Conservation (phyloP, 176 grass and related monocot species). For the Zizania latifolia region DNA sequence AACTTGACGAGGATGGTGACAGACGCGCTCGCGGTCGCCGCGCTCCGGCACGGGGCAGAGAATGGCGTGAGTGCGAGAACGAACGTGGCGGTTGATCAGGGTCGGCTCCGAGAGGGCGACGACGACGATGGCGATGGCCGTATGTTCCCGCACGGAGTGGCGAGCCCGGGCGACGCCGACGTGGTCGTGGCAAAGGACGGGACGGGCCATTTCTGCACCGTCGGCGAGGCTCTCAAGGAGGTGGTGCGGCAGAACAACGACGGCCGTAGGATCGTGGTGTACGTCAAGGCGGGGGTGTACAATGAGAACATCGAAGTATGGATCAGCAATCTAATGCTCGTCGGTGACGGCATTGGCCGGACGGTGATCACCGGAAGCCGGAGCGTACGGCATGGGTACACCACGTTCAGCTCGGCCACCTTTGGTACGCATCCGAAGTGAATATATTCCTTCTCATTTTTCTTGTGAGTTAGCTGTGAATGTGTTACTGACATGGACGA, state of each 20-base stretch:
- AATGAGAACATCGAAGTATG: slow-evolving; percentile 30
- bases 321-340: slow-evolving; percentile 22
- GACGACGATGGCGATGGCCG: neutral
- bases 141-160: neutral
- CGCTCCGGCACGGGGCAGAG: neutral
- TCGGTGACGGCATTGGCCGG: slow-evolving; percentile 23
- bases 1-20: neutral
- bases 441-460: neutral
- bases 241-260: neutral
- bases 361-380: slow-evolving; percentile 27
- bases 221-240: slow-evolving; percentile 17
- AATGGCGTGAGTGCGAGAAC: too few relatives aligned
- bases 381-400: slow-evolving; percentile 20
- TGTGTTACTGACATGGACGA: neutral
- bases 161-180: slow-evolving; percentile 2
- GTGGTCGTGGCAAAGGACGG: slow-evolving; percentile 30
- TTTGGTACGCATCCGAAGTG: slow-evolving; percentile 23
- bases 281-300: slow-evolving; percentile 35
- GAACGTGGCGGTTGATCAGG: neutral
- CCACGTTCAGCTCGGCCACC: slow-evolving; percentile 29
- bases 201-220: slow-evolving; percentile 3
- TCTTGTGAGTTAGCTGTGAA: neutral
- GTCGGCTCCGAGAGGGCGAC: neutral
- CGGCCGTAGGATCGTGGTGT: slow-evolving; percentile 15
- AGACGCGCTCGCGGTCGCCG: neutral